Evolutionary conservation across 2,329 filamentous ascomycete genomes (phyloP).

Genomic region (Colletotrichum ledebouriae): DNA sequence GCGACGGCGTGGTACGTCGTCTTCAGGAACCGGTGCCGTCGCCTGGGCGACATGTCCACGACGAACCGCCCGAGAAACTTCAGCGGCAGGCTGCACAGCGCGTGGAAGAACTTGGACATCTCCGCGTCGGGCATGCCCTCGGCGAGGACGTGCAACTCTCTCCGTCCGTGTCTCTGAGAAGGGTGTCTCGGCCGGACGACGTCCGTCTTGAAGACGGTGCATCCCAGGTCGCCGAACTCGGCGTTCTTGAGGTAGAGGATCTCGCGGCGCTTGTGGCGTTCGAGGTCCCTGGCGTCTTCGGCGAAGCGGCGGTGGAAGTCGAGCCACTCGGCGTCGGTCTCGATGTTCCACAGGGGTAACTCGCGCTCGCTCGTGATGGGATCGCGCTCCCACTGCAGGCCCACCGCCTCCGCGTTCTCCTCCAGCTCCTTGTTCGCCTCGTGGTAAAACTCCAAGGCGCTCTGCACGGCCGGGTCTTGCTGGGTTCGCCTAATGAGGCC

Average conservation of each 20-base stretch:
- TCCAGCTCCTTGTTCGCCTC: not conserved
- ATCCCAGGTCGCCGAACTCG: constrained; percentile 19
- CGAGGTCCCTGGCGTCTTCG: not conserved
- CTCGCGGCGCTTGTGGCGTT: not conserved
- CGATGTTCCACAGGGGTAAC: not conserved
- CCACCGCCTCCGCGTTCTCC: not conserved
- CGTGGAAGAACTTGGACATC: constrained; percentile 28
- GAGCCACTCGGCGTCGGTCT: constrained; percentile 4
- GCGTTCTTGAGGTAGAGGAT: not conserved
- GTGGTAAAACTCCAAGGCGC: not conserved
- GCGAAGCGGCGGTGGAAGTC: constrained; percentile 6
- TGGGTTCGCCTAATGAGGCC: not conserved
- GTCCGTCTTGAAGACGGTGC: constrained; percentile 21
- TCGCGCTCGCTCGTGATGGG: not conserved
- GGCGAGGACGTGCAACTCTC: not conserved
- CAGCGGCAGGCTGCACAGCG: constrained; percentile 27
- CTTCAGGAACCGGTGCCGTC: constrained; percentile 21
- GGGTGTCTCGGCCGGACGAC: not conserved
- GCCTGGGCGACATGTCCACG: not conserved
- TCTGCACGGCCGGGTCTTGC: not conserved
- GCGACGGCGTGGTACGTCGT: constrained; percentile 23
- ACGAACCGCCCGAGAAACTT: constrained; percentile 19
- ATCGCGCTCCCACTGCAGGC: constrained; percentile 18
- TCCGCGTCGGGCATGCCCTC: constrained; percentile 14
- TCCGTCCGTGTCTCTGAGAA: not conserved